Evolutionary conservation across 306 rosid genomes (phyloP).

Genomic region (Corylus heterophylla): DNA sequence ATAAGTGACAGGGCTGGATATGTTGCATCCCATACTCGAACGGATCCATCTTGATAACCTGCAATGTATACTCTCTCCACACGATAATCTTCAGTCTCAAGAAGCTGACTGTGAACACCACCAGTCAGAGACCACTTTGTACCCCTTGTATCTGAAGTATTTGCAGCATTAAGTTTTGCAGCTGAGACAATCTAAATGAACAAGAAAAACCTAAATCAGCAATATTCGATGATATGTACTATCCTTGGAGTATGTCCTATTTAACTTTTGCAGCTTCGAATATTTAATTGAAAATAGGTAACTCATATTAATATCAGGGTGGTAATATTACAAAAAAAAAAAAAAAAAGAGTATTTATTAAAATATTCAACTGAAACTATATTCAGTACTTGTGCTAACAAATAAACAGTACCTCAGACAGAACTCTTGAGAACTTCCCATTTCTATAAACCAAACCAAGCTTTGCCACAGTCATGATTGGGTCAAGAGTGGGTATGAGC

Average conservation of each 20-base stretch:
- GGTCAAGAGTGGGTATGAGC: slow-evolving; percentile 71
- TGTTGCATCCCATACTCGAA: slow-evolving; percentile 85
- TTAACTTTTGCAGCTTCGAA: slow-evolving; percentile 3
- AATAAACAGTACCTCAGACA: slow-evolving; percentile 61
- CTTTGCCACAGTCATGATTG: slow-evolving; percentile 61
- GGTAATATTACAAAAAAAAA: background rate
- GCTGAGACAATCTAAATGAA: slow-evolving; percentile 49
- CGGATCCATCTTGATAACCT: slow-evolving; percentile 89
- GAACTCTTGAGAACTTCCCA: slow-evolving; percentile 37
- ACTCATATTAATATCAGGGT: background rate
- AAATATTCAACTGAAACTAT: background rate
- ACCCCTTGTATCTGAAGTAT: slow-evolving; percentile 32
- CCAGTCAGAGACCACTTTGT: slow-evolving; percentile 79
- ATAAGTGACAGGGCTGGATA: slow-evolving; percentile 57
- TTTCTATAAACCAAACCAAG: slow-evolving; percentile 52
- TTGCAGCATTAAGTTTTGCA: slow-evolving; percentile 41
- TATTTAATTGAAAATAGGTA: slow-evolving; percentile 10
- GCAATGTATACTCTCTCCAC: slow-evolving; percentile 65
- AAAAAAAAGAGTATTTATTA: slow-evolving; percentile 13
- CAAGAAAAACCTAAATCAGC: slow-evolving; percentile 8
- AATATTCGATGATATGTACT: background rate
- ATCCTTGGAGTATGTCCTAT: background rate
- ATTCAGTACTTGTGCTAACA: slow-evolving; percentile 11
- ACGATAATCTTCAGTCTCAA: slow-evolving; percentile 42
- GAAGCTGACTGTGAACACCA: slow-evolving; percentile 62